A percentile compares a stretch with the other conserved stretches of the same genome.
phyloP scores from a whole-genome alignment of 129 eudicot species.

The Saposhnikovia divaricata region DNA sequence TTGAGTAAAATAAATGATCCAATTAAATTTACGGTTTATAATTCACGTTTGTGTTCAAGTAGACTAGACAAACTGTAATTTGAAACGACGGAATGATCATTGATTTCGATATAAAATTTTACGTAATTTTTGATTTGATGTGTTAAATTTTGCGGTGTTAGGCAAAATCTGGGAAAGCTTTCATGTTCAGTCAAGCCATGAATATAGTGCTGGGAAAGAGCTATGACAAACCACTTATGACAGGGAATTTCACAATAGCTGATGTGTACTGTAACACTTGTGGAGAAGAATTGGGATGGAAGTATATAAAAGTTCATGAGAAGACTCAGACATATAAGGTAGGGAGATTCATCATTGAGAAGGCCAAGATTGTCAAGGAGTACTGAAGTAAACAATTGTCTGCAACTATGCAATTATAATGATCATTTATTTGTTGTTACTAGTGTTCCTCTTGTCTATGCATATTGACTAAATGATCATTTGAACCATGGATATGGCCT shows the following conservation, averaged over 20 bases:
- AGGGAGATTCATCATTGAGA: constrained; percentile 57
- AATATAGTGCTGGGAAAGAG: constrained; percentile 44
- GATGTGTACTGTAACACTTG: constrained; percentile 43
- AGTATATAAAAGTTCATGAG: constrained; percentile 41
- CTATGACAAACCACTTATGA: constrained; percentile 36
- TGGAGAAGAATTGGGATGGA: constrained; percentile 65
- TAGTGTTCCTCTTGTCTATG: no score
- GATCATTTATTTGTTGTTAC: background rate
- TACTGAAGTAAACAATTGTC: constrained; percentile 9
- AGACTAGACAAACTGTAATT: background rate
- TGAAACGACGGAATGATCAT: background rate
- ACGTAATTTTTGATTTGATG: background rate
- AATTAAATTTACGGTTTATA: background rate
- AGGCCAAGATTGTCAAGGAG: constrained; percentile 55
- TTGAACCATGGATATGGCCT: no score
- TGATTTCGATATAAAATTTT: background rate
- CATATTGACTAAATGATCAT: no score
- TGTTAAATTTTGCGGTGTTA: background rate
- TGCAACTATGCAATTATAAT: background rate
- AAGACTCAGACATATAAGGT: constrained; percentile 38
- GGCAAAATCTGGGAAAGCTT: constrained; percentile 68
- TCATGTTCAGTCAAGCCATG: constrained; percentile 49
- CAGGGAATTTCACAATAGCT: constrained; percentile 47
- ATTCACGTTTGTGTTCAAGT: background rate
- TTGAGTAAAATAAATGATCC: background rate